Conservation (phyloP, 768 basidiomycete genomes). For the Russula earlei region DNA sequence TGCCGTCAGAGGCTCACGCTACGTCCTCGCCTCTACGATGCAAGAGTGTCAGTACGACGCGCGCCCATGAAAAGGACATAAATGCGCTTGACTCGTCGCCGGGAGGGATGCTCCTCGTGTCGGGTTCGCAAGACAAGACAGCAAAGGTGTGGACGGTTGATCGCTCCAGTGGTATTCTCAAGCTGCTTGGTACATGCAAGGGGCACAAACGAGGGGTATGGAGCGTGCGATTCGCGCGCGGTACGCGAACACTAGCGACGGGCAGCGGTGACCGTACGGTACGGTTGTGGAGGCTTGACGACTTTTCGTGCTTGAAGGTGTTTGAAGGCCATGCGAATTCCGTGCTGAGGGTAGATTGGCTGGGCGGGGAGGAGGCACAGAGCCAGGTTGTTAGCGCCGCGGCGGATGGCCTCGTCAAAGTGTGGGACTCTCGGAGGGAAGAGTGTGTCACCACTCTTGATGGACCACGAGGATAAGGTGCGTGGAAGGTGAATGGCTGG, state of each 20-base stretch:
- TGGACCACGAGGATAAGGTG: constrained; percentile 96
- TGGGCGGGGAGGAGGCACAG: constrained; percentile 50
- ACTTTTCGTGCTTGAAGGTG: constrained; percentile 89
- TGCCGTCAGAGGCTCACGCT: constrained; percentile 30
- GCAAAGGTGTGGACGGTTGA: constrained; percentile 82
- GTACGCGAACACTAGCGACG: constrained; percentile 79
- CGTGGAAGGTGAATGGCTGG: constrained; percentile 20
- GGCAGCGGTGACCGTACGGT: constrained; percentile 95
- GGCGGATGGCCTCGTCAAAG: constrained; percentile 90
- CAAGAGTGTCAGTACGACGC: constrained; percentile 73
- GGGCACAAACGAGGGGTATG: constrained; percentile 97
- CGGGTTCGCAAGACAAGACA: constrained; percentile 92
- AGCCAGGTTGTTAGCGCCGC: constrained; percentile 78
- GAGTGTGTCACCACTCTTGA: constrained; percentile 84
- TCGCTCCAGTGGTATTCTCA: constrained; percentile 54
- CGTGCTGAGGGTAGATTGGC: constrained; percentile 85
- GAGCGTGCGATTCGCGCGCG: constrained; percentile 80
- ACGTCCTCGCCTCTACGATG: constrained; percentile 37
- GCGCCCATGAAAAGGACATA: constrained; percentile 98
- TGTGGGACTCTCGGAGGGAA: constrained; percentile 90
- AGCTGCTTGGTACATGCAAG: constrained; percentile 77
- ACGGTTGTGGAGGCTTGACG: constrained; percentile 88
- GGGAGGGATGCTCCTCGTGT: constrained; percentile 79
- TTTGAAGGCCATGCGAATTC: constrained; percentile 99
- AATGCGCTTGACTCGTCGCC: constrained; percentile 91